Evolutionary conservation across 306 rosid genomes (phyloP), one percentile per base, ranked within the genome.

Genomic region (Carpinus viminea): DNA sequence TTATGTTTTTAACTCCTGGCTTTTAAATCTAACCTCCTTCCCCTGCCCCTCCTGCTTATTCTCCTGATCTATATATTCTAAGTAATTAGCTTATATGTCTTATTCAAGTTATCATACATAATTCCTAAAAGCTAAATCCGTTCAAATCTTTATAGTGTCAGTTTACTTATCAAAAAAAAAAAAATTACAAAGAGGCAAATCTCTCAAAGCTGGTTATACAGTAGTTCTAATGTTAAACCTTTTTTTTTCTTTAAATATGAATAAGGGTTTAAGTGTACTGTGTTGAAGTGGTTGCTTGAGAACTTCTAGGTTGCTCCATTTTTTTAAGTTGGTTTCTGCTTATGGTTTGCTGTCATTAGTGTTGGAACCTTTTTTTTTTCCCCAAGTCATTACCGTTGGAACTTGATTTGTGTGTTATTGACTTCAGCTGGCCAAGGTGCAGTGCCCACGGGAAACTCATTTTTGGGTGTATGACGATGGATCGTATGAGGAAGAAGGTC

Each of bases 401-500:
- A 68, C 78, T 73, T 74, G 65, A 85, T 16, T 69, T 52, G 54
- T 55, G 18, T 47, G 10, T 28, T 74, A 31, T 68, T 70, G 21
- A 51, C 28, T 76, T 79, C 94, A 93, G 98, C 84, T 93, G 78
- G 98, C 98, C 76, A 93, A 88, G 48, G 98, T 93, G 76, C 98
- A 93, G 78, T 93, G 98, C 73, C 98, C 98, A 2, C 90, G 91
- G 45, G 98, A 93, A 74, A 93, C 97, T 81, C 98, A 93, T 87
- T 93, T 93, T 83, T 93, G 97, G 98, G 92, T 93, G 82, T 93
- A 93, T 80, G 98, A 93, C 17, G 98, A 93, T 85, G 98, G 98
- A 48, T 86, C 97, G 46, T 93, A 93, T 46, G 98, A 93, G 89
- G 98, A 93, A 86, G 98, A 93, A 90, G 98, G 98, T 73, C 98